A percentile compares a stretch with the other conserved stretches of the same genome.
These are phyloP conservation scores for Taiwanofungus camphoratus DNA, from an alignment of 1,284 basidiomycete genomes.

Conservation along the genomic window DNA sequence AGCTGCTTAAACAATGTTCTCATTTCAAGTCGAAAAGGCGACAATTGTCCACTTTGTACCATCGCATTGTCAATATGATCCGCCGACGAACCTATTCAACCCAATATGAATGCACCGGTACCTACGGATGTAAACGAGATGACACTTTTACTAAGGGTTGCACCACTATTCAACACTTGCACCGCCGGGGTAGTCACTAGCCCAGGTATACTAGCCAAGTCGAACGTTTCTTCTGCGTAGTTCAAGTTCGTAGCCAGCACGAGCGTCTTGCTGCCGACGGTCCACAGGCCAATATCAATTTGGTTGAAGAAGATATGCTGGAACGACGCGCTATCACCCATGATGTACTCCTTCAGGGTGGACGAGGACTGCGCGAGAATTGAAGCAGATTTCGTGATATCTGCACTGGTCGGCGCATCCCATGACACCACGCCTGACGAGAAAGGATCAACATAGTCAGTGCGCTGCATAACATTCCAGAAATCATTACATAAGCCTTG, in stretches of 20 bases:
- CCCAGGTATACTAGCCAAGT: slow-evolving; percentile 15
- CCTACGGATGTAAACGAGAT: slow-evolving; percentile 25
- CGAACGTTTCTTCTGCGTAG: slow-evolving; percentile 26
- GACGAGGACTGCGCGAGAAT: slow-evolving; percentile 41
- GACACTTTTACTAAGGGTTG: slow-evolving; percentile 17
- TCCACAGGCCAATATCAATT: slow-evolving; percentile 37
- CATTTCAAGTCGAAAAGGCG: too few species aligned
- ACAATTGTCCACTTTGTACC: too few species aligned
- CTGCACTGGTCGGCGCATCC: slow-evolving; percentile 55
- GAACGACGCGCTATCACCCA: slow-evolving; percentile 27
- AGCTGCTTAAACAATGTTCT: too few species aligned
- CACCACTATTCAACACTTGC: slow-evolving; percentile 29
- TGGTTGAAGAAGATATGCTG: slow-evolving; percentile 25
- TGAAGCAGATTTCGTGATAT: slow-evolving; percentile 56
- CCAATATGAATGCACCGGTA: slow-evolving; percentile 27
- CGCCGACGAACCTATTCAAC: too few species aligned
- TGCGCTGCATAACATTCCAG: too few species aligned
- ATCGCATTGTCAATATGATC: too few species aligned
- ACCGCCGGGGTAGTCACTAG: slow-evolving; percentile 9
- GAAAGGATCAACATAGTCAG: not conserved
- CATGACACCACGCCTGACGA: slow-evolving; percentile 58
- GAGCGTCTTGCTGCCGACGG: slow-evolving; percentile 26
- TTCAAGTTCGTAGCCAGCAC: slow-evolving; percentile 39
- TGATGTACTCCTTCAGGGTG: slow-evolving; percentile 35
- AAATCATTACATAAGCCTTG: not conserved